Evolutionary conservation across 108 stramenopile species (phyloP).

Genomic region (Aurantiochytrium sp.): DNA sequence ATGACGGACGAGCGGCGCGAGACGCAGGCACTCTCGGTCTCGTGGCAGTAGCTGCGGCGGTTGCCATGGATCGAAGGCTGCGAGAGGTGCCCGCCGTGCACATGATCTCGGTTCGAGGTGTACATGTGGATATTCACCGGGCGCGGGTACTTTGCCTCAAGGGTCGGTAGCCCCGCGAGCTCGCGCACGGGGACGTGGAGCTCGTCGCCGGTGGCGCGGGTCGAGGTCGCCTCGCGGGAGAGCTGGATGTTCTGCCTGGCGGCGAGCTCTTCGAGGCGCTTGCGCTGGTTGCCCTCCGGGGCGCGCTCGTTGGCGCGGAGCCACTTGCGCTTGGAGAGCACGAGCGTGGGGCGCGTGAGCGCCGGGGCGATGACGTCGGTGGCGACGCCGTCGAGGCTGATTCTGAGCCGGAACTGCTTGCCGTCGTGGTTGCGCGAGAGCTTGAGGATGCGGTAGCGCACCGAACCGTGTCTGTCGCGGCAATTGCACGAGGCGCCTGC

Average conservation of each 20-base stretch:
- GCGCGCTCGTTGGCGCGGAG: background rate
- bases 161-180: background rate
- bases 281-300: background rate
- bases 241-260: background rate
- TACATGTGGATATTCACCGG: background rate
- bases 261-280: background rate
- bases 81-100: too few relatives aligned
- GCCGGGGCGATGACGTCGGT: background rate
- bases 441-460: background rate
- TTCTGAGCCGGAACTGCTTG: background rate
- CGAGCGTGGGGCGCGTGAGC: background rate
- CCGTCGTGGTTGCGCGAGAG: background rate
- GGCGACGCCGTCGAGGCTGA: background rate
- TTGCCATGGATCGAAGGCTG: too few relatives aligned
- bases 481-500: background rate
- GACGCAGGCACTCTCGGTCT: too few relatives aligned
- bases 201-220: background rate
- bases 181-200: background rate
- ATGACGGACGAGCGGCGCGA: too few relatives aligned
- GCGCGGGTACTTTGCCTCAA: background rate
- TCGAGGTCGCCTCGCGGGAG: background rate
- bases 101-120: too few relatives aligned
- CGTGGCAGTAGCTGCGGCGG: too few relatives aligned
- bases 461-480: background rate
- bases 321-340: conserved; percentile 9